These are phyloP conservation scores for Westerdykella aurantiaca DNA, from an alignment of 2,329 filamentous ascomycete species.

Conservation along the genomic window DNA sequence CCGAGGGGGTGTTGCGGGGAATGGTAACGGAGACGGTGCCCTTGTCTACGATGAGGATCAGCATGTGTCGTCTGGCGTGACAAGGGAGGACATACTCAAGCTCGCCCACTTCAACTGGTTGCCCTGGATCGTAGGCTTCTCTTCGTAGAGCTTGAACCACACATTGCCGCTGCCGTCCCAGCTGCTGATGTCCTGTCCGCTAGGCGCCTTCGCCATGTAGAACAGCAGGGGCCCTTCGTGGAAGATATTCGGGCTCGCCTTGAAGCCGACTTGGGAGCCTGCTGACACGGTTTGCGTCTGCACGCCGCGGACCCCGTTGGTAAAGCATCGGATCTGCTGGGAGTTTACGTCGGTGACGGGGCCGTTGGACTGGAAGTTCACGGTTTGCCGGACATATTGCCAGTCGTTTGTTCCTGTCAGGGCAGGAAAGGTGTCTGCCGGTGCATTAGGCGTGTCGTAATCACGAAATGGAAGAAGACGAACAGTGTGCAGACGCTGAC, in stretches of 20 bases:
- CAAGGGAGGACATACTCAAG: slow-evolving; percentile 10
- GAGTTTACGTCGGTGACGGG: slow-evolving; percentile 18
- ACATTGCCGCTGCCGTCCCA: slow-evolving; percentile 32
- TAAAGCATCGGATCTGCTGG: slow-evolving; percentile 18
- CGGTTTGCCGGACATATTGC: slow-evolving; percentile 29
- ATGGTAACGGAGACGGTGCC: slow-evolving; percentile 32
- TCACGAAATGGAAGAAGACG: not conserved
- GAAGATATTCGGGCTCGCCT: slow-evolving; percentile 24
- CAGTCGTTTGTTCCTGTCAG: slow-evolving; percentile 22
- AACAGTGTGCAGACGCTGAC: slow-evolving; percentile 11
- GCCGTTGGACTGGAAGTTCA: slow-evolving; percentile 27
- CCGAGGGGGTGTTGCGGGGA: slow-evolving; percentile 37
- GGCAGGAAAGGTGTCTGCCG: slow-evolving; percentile 21
- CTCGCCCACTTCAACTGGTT: slow-evolving; percentile 24
- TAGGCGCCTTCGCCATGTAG: slow-evolving; percentile 35
- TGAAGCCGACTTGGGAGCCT: slow-evolving; percentile 30
- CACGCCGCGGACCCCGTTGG: slow-evolving; percentile 13
- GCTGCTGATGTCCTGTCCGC: slow-evolving; percentile 18
- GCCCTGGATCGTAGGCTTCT: slow-evolving; percentile 15
- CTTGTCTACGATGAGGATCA: slow-evolving; percentile 2
- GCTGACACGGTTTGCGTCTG: slow-evolving; percentile 22
- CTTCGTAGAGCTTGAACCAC: slow-evolving; percentile 35
- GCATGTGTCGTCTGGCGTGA: not conserved
- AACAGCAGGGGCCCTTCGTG: slow-evolving; percentile 35
- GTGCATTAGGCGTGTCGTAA: not conserved